These are phyloP conservation scores for Penicillium verrucosum DNA, from an alignment of 2,329 filamentous ascomycete species.

Conservation along the genomic window DNA sequence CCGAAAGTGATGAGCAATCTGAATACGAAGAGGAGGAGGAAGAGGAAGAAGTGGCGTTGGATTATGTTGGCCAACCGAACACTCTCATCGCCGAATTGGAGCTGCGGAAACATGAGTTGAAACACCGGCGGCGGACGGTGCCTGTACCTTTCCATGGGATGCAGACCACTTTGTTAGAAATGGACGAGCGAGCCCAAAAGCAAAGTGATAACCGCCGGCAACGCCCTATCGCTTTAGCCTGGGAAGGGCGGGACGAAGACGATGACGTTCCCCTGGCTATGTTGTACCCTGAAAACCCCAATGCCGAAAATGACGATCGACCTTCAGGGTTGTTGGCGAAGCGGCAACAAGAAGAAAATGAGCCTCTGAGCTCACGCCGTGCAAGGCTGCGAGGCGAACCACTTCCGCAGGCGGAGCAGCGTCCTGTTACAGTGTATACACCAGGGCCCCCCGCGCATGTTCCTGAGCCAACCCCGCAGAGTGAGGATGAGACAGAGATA, in stretches of 20 bases:
- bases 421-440: constrained; percentile 37
- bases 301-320: constrained; percentile 31
- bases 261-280: constrained; percentile 87
- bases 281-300: constrained; percentile 58
- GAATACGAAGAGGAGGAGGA: constrained; percentile 42
- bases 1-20: constrained; percentile 23
- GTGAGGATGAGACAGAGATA: constrained; percentile 41
- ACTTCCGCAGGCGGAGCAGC: constrained; percentile 31
- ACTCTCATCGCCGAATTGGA: constrained; percentile 91
- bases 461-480: constrained; percentile 27
- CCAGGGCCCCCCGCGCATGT: constrained; percentile 20
- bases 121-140: constrained; percentile 72
- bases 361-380: constrained; percentile 75
- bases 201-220: constrained; percentile 68
- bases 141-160: constrained; percentile 59
- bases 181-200: constrained; percentile 85
- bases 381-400: constrained; percentile 67
- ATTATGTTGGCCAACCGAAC: constrained; percentile 70
- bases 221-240: constrained; percentile 80
- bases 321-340: constrained; percentile 57
- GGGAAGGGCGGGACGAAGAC: constrained; percentile 70
- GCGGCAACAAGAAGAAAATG: constrained; percentile 85
- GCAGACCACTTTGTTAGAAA: constrained; percentile 82
- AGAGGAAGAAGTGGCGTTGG: constrained; percentile 31
- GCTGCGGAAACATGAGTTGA: constrained; percentile 83